Evolutionary conservation across 345 rosid genomes (phyloP).

Genomic region (Eucalyptus lansdowneana): DNA sequence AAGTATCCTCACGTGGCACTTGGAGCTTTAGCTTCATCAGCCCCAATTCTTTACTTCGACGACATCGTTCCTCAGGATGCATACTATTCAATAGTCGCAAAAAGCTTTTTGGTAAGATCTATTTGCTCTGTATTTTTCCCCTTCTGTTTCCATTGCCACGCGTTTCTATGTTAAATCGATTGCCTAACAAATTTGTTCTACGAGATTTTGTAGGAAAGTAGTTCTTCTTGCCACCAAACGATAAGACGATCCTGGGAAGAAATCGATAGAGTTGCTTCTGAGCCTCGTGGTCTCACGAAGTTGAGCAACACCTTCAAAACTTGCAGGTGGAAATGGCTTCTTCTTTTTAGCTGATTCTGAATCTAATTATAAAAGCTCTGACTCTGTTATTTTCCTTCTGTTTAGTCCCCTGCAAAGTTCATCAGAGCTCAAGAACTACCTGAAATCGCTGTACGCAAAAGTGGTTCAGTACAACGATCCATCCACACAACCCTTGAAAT

Average conservation of each 20-base stretch:
- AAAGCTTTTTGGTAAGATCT: constrained; percentile 5
- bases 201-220: constrained; percentile 4
- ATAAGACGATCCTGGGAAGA: constrained; percentile 12
- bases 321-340: constrained; percentile 7
- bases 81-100: neutral
- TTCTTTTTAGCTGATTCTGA: neutral
- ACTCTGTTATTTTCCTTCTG: neutral
- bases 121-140: neutral
- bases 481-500: constrained; percentile 8
- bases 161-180: neutral
- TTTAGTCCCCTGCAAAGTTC: constrained; percentile 11
- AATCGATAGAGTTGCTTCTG: constrained; percentile 7
- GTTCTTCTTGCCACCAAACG: constrained; percentile 9
- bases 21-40: constrained; percentile 26
- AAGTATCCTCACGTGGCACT: constrained; percentile 20
- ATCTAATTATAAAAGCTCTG: neutral
- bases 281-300: constrained; percentile 3
- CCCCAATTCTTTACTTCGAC: constrained; percentile 18
- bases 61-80: constrained; percentile 4
- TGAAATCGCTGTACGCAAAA: constrained; percentile 5
- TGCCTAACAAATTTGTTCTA: neutral
- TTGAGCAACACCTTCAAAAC: constrained; percentile 13
- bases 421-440: constrained; percentile 7
- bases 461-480: constrained; percentile 37
- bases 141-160: neutral